Conservation (phyloP, 1,284 basidiomycete species). For the Pyrrhoderma noxium region DNA sequence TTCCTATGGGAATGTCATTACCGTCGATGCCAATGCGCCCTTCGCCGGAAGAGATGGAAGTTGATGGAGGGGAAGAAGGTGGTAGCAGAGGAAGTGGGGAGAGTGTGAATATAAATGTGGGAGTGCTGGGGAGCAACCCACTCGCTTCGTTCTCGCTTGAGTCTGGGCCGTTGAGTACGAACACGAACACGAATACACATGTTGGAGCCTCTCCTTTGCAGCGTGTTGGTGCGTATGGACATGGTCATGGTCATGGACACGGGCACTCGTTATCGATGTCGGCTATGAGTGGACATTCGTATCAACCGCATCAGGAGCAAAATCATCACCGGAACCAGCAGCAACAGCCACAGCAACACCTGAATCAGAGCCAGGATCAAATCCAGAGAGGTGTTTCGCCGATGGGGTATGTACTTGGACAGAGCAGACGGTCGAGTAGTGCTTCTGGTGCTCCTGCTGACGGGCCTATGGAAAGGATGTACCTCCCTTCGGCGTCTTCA, state of each 20-base stretch:
- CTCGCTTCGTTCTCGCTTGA: conserved; percentile 11
- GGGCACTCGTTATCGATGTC: conserved; percentile 9
- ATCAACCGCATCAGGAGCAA: too few species aligned
- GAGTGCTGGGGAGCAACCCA: too few species aligned
- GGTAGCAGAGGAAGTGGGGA: too few species aligned
- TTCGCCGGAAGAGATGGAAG: too few species aligned
- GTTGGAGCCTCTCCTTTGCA: too few species aligned
- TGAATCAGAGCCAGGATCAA: conserved; percentile 3
- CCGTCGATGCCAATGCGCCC: too few species aligned
- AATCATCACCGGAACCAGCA: too few species aligned
- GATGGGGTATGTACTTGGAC: conserved; percentile 11
- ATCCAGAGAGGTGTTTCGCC: conserved; percentile 5
- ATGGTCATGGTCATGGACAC: conserved; percentile 4
- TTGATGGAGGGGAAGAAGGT: too few species aligned
- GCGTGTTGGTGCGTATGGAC: neutral
- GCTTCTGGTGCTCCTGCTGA: conserved; percentile 10
- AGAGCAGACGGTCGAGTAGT: conserved; percentile 10
- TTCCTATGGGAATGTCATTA: too few species aligned
- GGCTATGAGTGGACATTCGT: too few species aligned
- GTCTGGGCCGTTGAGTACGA: conserved; percentile 1
- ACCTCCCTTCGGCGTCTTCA: conserved; percentile 2
- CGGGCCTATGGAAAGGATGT: neutral
- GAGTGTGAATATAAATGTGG: too few species aligned
- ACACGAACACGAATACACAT: neutral
- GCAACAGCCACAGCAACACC: too few species aligned